Evolutionary conservation across 164 flowering plant species (phyloP), one percentile per base, ranked within the genome.

Genomic region (Chloranthus sessilifolius): DNA sequence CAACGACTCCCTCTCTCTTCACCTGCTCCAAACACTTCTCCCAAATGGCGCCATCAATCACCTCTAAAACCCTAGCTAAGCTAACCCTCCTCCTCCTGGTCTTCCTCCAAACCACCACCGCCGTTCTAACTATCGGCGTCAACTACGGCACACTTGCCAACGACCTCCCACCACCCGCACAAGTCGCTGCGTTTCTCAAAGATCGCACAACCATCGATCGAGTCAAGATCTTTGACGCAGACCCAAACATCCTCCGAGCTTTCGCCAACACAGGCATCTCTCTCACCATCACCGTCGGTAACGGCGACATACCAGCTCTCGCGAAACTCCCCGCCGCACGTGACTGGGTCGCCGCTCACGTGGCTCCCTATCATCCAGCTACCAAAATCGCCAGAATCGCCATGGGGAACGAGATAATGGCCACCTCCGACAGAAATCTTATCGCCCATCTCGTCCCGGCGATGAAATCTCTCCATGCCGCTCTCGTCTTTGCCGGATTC

Each of bases 61-160:
- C 16, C 7, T 11, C 1, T 0, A 54, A n/a, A 10, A 22, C 29
- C 24, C 42, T n/a, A n/a, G 28, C 39, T 5, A 36, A 14, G 16
- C 43, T 14, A 15, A 54, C 44, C 51, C 38, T 37, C 46, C 25
- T 50, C 28, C 23, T 51, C n/a, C 1, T 56, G 10, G 40, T 46
- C 38, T 24, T 49, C 60, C 55, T 70, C 56, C 55, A 41, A 23
- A 27, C 25, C 56, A 6, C 55, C 60, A 10, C 67, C 34, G 34
- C 72, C n/a, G 63, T 40, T 2, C 7, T 40, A 41, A 53, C 78
- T 52, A 72, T 89, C 62, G 97, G 95, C 1, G 83, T 90, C 24
- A 85, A 83, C 82, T 87, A 90, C 53, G 98, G 98, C 51, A 85
- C 87, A 16, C 53, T 81, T 1, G 96, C 55, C 6, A 53, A 83